phyloP scores from a whole-genome alignment of 768 basidiomycete genomes.

The Lactifluus pinguis region DNA sequence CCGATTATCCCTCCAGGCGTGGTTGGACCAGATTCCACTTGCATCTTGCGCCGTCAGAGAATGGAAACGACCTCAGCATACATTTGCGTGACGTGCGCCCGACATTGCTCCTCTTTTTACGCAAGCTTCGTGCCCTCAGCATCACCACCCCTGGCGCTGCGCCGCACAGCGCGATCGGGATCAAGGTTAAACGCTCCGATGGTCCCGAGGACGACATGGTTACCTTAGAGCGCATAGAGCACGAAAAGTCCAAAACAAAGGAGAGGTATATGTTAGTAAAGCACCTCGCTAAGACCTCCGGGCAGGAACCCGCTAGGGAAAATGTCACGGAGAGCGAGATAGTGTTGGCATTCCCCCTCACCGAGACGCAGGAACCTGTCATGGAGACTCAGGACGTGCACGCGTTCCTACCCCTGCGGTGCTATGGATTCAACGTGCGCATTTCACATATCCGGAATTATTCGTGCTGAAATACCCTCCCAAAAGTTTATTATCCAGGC shows the following conservation, averaged over 20 bases:
- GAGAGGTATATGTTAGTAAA: conserved; percentile 13
- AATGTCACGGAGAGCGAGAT: conserved; percentile 19
- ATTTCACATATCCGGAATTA: neutral
- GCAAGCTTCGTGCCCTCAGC: conserved; percentile 16
- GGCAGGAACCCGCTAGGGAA: conserved; percentile 16
- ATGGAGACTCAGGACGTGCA: conserved; percentile 18
- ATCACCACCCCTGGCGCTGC: conserved; percentile 2
- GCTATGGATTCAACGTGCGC: conserved; percentile 22
- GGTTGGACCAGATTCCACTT: conserved; percentile 24
- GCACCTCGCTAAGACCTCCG: conserved; percentile 10
- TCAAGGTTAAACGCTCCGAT: conserved; percentile 2
- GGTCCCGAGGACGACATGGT: neutral
- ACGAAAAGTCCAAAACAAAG: neutral
- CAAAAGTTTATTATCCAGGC: conserved; percentile 25
- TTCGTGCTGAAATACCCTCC: neutral
- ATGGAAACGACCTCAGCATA: conserved; percentile 8
- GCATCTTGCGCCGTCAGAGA: conserved; percentile 7
- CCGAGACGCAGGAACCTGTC: conserved; percentile 10
- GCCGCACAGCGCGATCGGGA: neutral
- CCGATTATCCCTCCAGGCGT: neutral
- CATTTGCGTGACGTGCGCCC: conserved; percentile 18
- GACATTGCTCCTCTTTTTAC: conserved; percentile 23
- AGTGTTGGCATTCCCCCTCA: conserved; percentile 22
- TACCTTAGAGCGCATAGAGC: neutral
- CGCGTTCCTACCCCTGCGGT: conserved; percentile 22